phyloP scores from a whole-genome alignment of 371 early-diverging fungal genomes.

The Mucor irregularis region DNA sequence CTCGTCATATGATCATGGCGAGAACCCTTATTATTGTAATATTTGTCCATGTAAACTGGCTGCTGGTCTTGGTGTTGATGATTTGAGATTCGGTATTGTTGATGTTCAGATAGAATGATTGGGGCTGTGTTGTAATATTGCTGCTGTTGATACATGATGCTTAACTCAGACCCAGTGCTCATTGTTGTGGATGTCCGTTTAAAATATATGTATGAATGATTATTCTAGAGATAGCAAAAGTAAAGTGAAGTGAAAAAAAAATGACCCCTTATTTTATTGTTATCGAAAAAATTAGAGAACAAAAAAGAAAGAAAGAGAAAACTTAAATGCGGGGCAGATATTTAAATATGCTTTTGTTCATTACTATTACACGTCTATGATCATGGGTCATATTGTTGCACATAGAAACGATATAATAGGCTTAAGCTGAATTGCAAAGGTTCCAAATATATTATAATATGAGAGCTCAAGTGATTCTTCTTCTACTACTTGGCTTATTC shows the following conservation, averaged over 20 bases:
- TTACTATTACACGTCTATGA: too few relatives aligned
- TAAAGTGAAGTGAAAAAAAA: constrained; percentile 7
- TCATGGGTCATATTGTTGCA: too few relatives aligned
- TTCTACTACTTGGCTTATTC: too few relatives aligned
- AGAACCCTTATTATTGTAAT: too few relatives aligned
- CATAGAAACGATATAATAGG: too few relatives aligned
- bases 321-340: too few relatives aligned
- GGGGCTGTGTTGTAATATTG: constrained; percentile 6
- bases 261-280: too few relatives aligned
- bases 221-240: constrained; percentile 2
- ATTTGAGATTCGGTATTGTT: constrained; percentile 5
- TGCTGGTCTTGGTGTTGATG: neutral
- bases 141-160: constrained; percentile 10
- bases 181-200: too few relatives aligned
- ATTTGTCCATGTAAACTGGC: too few relatives aligned
- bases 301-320: neutral
- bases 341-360: too few relatives aligned
- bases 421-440: too few relatives aligned
- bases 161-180: constrained; percentile 17
- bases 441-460: neutral
- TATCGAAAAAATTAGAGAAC: constrained; percentile 3
- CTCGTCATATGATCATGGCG: constrained; percentile 7
- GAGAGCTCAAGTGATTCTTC: constrained; percentile 7
- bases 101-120: constrained; percentile 1
- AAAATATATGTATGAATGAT: neutral